phyloP scores from a whole-genome alignment of 2,329 filamentous ascomycete genomes.

The Huntiella decipiens region DNA sequence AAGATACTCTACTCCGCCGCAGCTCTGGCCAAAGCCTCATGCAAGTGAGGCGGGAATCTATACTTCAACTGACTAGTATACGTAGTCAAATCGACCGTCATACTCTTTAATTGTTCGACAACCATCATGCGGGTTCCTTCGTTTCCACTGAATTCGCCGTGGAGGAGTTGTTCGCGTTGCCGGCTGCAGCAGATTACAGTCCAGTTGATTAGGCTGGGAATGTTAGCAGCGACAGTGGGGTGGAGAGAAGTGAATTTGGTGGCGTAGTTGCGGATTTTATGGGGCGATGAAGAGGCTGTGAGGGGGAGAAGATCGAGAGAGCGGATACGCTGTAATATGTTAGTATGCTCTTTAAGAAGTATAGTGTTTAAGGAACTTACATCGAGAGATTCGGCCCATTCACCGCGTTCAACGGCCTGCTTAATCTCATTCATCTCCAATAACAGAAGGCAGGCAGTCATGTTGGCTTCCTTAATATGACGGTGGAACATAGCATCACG shows the following conservation, averaged over 20 bases:
- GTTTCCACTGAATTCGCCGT: conserved; percentile 56
- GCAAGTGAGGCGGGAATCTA: conserved; percentile 67
- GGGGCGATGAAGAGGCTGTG: conserved; percentile 53
- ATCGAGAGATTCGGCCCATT: conserved; percentile 39
- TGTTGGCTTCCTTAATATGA: conserved; percentile 37
- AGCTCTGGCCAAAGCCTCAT: conserved; percentile 71
- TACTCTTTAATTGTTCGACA: conserved; percentile 54
- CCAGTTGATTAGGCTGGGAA: conserved; percentile 87
- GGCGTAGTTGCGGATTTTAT: conserved; percentile 59
- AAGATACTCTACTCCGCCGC: conserved; percentile 38
- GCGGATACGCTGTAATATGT: conserved; percentile 42
- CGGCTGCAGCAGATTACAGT: conserved; percentile 70
- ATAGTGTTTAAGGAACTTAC: conserved; percentile 24
- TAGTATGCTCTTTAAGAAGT: neutral
- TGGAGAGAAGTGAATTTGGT: conserved; percentile 63
- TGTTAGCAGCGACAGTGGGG: conserved; percentile 67
- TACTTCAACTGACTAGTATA: conserved; percentile 83
- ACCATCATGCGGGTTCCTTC: conserved; percentile 43
- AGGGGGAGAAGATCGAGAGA: conserved; percentile 64
- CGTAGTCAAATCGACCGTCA: conserved; percentile 77
- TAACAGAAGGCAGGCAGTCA: conserved; percentile 35
- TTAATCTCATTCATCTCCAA: conserved; percentile 44
- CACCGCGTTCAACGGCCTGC: conserved; percentile 30
- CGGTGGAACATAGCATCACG: conserved; percentile 40
- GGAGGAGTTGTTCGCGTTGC: conserved; percentile 52